phyloP scores from a whole-genome alignment of 305 asterid genomes.

The Rubia peregrina region DNA sequence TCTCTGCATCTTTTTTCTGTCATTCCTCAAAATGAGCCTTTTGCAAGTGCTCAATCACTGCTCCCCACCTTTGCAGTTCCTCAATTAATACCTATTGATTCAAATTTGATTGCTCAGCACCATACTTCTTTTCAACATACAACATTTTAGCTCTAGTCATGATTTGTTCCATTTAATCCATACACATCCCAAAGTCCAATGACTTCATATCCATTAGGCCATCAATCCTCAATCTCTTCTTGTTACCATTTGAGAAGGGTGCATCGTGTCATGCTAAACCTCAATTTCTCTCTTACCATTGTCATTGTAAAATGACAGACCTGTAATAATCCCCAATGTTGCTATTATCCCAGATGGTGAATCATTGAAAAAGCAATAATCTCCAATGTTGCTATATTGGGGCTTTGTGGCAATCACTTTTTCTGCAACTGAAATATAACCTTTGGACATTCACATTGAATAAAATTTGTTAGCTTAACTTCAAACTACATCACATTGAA shows the following conservation, averaged over 20 bases:
- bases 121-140: conserved; percentile 41
- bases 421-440: too few species aligned
- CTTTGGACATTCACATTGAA: too few species aligned
- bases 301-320: conserved; percentile 34
- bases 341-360: conserved; percentile 17
- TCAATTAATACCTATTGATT: conserved; percentile 43
- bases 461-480: too few species aligned
- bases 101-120: conserved; percentile 24
- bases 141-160: conserved; percentile 34
- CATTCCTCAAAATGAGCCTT: conserved; percentile 49
- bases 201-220: conserved; percentile 46
- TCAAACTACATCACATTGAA: too few species aligned
- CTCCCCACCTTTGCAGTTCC: conserved; percentile 61
- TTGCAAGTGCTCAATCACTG: conserved; percentile 42
- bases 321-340: conserved; percentile 27
- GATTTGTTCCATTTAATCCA: conserved; percentile 47
- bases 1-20: conserved; percentile 45
- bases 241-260: conserved; percentile 31
- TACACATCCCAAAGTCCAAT: conserved; percentile 42
- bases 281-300: conserved; percentile 60
- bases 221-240: conserved; percentile 56
- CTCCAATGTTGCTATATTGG: too few species aligned
- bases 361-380: conserved; percentile 28
- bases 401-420: too few species aligned
- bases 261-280: conserved; percentile 31